Base-by-base conservation (phyloP, 2,329 filamentous ascomycete species). In the Cladosporium oxysporum region DNA sequence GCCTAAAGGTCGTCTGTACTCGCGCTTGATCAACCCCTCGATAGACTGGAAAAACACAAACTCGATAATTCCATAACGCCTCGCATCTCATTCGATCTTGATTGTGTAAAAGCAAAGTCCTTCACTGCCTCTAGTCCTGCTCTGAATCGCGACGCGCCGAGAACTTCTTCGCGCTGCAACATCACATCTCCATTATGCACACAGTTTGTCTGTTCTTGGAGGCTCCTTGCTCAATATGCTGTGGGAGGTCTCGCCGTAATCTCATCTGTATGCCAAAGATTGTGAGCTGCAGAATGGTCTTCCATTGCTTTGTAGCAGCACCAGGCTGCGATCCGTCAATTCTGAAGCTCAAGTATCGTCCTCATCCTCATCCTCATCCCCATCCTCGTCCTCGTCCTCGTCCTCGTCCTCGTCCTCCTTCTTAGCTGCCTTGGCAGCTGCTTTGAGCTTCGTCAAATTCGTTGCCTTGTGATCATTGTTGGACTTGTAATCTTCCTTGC, bases 401-500 rank as follows among this genome's bases (percentile, higher is more conserved):
- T 18, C 23, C 21, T 41, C 35, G 23, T n/a, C 21, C 10, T 28
- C 23, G 49, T 7, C 8, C 23, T 52, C 11, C 49, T 52, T 52
- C 49, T 16, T 3, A 18, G n/a, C 21, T 29, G 10, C 2, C 35
- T 47, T 47, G 4, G 37, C 37, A 18, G 21, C 35, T 7, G n/a
- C 23, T 21, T 8, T 16, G 21, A 59, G 21, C 58, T 31, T 12
- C 37, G 28, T 47, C 16, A 12, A 16, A n/a, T 49, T 60, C 37
- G n/a, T 18, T 16, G 26, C 18, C 26, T 23, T 60, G 26, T 29
- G 18, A 18, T 60, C 41, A 41, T 60, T 60, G 28, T 49, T 60
- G 37, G 12, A 26, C 37, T 60, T 60, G 58, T 60, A 47, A 7
- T 26, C 37, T n/a, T 26, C n/a, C 58, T 49, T 60, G 58, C 58